These are phyloP conservation scores for Mesotaenium endlicherianum DNA, from an alignment of 139 green algal species.

Conservation along the genomic window DNA sequence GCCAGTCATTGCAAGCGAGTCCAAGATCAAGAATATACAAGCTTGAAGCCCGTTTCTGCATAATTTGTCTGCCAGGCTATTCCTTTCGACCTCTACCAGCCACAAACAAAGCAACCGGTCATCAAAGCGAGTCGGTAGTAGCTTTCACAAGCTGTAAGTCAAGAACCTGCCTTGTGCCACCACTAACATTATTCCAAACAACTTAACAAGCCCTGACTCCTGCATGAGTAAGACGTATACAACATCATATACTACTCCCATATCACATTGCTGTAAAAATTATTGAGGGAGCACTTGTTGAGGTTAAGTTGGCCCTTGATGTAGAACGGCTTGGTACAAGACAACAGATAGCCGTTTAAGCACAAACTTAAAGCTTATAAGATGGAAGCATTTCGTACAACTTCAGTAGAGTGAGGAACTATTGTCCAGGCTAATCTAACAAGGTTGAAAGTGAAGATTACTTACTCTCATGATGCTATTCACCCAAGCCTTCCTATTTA, in stretches of 20 bases:
- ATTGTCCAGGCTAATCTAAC: background rate
- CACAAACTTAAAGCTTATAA: background rate
- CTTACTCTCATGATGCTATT: constrained; percentile 12
- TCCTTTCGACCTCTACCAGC: background rate
- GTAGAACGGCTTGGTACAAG: background rate
- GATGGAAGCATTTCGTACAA: background rate
- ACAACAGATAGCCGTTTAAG: background rate
- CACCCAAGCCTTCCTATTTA: constrained; percentile 7
- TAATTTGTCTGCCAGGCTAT: too few relatives aligned
- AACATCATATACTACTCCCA: too few relatives aligned
- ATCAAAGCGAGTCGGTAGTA: background rate
- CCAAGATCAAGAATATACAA: too few relatives aligned
- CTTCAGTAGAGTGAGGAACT: background rate
- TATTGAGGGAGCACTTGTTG: background rate
- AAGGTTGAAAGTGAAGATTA: background rate
- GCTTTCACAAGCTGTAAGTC: too few relatives aligned
- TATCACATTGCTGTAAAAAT: background rate
- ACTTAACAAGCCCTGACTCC: too few relatives aligned
- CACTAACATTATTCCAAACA: too few relatives aligned
- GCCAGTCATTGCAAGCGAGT: background rate
- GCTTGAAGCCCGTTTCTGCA: too few relatives aligned
- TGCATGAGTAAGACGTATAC: too few relatives aligned
- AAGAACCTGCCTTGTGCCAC: too few relatives aligned
- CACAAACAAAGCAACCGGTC: background rate
- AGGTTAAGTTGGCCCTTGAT: background rate